Evolutionary conservation across 176 grass and related monocot genomes (phyloP).

Genomic region (Musa troglodytarum): DNA sequence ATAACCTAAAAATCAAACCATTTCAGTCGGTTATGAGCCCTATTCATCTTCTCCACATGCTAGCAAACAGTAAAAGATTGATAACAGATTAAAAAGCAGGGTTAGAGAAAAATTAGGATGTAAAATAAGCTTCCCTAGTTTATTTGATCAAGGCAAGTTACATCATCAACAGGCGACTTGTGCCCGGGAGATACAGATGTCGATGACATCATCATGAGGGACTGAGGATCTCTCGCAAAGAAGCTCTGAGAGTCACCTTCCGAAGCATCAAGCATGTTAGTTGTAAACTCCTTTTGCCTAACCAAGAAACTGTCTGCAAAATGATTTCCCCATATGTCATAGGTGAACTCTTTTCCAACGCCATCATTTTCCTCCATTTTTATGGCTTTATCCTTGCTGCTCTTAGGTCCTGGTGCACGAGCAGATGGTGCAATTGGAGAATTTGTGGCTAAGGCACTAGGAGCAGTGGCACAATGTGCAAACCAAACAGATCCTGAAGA

Average conservation of each 20-base stretch:
- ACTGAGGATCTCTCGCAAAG: constrained; percentile 71
- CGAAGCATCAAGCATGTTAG: constrained; percentile 47
- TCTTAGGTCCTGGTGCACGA: constrained; percentile 77
- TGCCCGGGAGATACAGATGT: constrained; percentile 31
- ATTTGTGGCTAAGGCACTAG: constrained; percentile 23
- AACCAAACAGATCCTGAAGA: constrained; percentile 14
- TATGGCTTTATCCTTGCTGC: constrained; percentile 44
- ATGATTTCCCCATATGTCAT: constrained; percentile 95
- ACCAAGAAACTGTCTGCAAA: constrained; percentile 55
- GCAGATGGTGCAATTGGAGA: constrained; percentile 45
- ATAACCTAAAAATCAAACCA: too few species aligned
- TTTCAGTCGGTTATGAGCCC: too few species aligned
- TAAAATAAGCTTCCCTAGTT: constrained; percentile 42
- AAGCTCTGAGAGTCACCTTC: constrained; percentile 76
- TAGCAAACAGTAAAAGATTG: too few species aligned
- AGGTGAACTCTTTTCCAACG: constrained; percentile 49
- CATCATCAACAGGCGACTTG: constrained; percentile 44
- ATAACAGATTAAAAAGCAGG: too few species aligned
- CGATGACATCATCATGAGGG: constrained; percentile 66
- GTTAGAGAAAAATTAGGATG: not conserved
- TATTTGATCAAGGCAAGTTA: constrained; percentile 64
- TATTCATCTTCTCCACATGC: too few species aligned
- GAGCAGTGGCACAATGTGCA: not conserved
- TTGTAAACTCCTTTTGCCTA: constrained; percentile 31
- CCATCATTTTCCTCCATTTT: constrained; percentile 34